These are phyloP conservation scores for Cerrena zonata DNA, from an alignment of 1,284 basidiomycete species.

Conservation along the genomic window DNA sequence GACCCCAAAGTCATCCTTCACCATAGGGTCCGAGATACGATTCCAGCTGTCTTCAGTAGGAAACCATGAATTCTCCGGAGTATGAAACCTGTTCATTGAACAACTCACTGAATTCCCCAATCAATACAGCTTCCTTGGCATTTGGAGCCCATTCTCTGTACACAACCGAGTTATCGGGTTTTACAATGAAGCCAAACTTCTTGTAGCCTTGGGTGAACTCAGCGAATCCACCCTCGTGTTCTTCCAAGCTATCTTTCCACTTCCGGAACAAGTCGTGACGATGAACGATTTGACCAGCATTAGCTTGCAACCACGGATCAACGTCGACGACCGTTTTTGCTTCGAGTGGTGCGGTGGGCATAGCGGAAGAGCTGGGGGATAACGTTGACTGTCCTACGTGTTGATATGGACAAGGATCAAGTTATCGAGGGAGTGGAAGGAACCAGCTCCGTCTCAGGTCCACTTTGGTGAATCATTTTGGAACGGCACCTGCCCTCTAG, in stretches of 20 bases:
- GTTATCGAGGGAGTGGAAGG: too few relatives aligned
- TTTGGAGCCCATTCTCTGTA: conserved; percentile 98
- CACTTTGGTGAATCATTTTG: too few relatives aligned
- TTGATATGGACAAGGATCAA: too few relatives aligned
- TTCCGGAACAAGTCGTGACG: conserved; percentile 69
- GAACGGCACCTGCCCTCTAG: neutral
- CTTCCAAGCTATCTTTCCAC: conserved; percentile 70
- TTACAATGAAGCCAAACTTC: conserved; percentile 78
- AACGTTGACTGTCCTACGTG: neutral
- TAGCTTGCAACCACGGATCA: conserved; percentile 74
- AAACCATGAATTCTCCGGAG: neutral
- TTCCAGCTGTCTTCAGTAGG: conserved; percentile 79
- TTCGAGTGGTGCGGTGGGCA: conserved; percentile 35
- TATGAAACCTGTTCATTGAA: neutral
- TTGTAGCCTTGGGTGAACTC: conserved; percentile 84
- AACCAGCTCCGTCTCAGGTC: too few relatives aligned
- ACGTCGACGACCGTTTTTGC: conserved; percentile 51
- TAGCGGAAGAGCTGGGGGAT: too few relatives aligned
- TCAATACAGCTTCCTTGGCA: conserved; percentile 75
- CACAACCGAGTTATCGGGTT: conserved; percentile 61
- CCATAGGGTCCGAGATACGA: conserved; percentile 80
- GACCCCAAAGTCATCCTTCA: conserved; percentile 82
- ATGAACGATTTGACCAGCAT: conserved; percentile 64
- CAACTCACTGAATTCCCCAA: conserved; percentile 92
- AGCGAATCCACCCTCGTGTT: conserved; percentile 84